Evolutionary conservation across 441 rosid genomes (phyloP).

Genomic region (Omphalea diandra): DNA sequence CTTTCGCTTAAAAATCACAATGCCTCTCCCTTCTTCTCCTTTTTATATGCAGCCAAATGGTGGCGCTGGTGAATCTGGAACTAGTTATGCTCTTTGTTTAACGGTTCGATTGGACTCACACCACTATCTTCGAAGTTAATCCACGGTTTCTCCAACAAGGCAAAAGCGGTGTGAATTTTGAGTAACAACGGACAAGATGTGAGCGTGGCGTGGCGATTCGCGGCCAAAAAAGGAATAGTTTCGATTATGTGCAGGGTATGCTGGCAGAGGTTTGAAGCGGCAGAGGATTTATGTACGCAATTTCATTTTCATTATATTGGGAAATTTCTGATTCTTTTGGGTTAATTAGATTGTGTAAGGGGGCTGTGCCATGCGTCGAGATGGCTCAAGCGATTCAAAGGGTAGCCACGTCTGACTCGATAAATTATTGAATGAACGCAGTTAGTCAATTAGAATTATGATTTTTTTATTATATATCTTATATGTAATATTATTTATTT

Average conservation of each 20-base stretch:
- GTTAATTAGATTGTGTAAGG: too few relatives aligned
- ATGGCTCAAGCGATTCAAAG: slow-evolving; percentile 50
- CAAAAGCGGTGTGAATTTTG: slow-evolving; percentile 35
- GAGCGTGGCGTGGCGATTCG: not conserved
- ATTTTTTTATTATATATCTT: too few relatives aligned
- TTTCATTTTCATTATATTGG: too few relatives aligned
- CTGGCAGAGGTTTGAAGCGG: slow-evolving; percentile 53
- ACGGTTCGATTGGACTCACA: too few relatives aligned
- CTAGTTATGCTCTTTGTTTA: too few relatives aligned
- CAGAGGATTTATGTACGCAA: too few relatives aligned
- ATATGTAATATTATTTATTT: too few relatives aligned
- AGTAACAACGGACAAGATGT: slow-evolving; percentile 17
- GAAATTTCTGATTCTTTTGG: too few relatives aligned
- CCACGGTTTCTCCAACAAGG: slow-evolving; percentile 77
- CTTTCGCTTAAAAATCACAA: not conserved
- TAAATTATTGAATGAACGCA: too few relatives aligned
- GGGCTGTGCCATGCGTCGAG: slow-evolving; percentile 43
- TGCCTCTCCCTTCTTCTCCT: not conserved
- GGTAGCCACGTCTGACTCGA: slow-evolving; percentile 55
- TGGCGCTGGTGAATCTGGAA: slow-evolving; percentile 16
- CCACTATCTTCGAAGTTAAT: slow-evolving; percentile 59
- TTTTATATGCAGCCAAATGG: not conserved
- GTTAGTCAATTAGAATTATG: too few relatives aligned
- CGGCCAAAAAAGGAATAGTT: slow-evolving; percentile 60
- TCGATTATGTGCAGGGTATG: slow-evolving; percentile 50